A percentile compares a stretch with the other conserved stretches of the same genome.
These are phyloP conservation scores for Acanthamoeba sp. DNA, from an alignment of 208 protist genomes.

Conservation along the genomic window DNA sequence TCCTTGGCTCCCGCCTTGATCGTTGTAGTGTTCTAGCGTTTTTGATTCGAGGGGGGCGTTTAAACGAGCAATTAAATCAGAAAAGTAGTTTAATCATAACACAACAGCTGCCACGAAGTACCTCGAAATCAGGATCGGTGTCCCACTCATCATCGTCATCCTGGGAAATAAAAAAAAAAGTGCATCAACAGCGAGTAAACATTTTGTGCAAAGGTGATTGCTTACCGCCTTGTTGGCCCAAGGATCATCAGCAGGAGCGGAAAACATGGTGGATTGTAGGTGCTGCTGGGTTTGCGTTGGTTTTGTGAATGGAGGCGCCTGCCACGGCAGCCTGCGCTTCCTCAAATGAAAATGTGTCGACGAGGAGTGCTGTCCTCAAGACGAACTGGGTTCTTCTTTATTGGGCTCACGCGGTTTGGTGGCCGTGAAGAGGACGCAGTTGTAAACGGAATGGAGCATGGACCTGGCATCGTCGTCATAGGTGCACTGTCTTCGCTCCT, in stretches of 20 bases:
- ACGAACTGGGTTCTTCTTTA: neutral
- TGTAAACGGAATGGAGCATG: constrained; percentile 46
- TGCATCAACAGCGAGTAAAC: too few relatives aligned
- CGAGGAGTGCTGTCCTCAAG: too few relatives aligned
- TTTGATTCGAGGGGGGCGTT: neutral
- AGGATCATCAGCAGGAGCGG: constrained; percentile 36
- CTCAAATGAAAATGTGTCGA: too few relatives aligned
- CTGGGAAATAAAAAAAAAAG: neutral
- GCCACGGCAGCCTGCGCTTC: too few relatives aligned
- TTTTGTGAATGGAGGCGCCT: neutral
- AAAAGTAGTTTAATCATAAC: neutral
- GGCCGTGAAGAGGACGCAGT: constrained; percentile 1
- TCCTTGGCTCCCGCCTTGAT: constrained; percentile 41
- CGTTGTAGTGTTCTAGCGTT: constrained; percentile 12
- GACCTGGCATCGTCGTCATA: neutral
- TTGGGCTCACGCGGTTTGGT: neutral
- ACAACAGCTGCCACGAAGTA: neutral
- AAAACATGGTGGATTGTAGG: neutral
- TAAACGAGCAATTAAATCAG: neutral
- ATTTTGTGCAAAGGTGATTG: neutral
- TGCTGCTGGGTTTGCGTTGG: neutral
- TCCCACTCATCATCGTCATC: constrained; percentile 45
- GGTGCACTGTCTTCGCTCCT: neutral
- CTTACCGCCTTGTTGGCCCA: constrained; percentile 12
- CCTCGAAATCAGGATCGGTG: constrained; percentile 58